phyloP scores from a whole-genome alignment of 805 yeast species.

The Nakazawaea wickerhamii region DNA sequence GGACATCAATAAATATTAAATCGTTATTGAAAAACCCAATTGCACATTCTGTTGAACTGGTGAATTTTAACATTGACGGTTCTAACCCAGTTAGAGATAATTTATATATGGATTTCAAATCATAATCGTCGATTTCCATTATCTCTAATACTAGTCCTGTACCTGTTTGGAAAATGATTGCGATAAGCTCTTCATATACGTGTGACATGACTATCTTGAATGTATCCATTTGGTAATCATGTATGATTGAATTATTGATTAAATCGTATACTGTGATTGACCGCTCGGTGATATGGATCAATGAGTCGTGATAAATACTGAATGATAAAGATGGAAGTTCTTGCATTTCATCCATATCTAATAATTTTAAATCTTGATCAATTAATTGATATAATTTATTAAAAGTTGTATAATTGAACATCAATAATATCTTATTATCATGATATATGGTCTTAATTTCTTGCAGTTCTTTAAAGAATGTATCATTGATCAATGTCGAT shows the following conservation, averaged over 20 bases:
- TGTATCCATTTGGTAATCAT: background rate
- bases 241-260: background rate
- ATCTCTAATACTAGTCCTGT: background rate
- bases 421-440: background rate
- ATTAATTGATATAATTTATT: background rate
- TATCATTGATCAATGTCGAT: background rate
- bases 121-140: background rate
- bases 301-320: no score
- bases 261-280: slow-evolving; percentile 6
- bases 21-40: slow-evolving; percentile 11
- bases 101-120: background rate
- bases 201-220: background rate
- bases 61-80: slow-evolving; percentile 12
- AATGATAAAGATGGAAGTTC: background rate
- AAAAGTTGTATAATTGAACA: background rate
- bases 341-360: background rate
- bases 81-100: background rate
- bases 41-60: background rate
- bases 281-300: background rate
- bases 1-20: background rate
- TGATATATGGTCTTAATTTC: background rate
- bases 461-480: slow-evolving; percentile 4
- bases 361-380: background rate
- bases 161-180: background rate
- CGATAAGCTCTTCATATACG: background rate